phyloP scores from a whole-genome alignment of 1,139 yeast species.

The Kurtzmaniella natalensis region DNA sequence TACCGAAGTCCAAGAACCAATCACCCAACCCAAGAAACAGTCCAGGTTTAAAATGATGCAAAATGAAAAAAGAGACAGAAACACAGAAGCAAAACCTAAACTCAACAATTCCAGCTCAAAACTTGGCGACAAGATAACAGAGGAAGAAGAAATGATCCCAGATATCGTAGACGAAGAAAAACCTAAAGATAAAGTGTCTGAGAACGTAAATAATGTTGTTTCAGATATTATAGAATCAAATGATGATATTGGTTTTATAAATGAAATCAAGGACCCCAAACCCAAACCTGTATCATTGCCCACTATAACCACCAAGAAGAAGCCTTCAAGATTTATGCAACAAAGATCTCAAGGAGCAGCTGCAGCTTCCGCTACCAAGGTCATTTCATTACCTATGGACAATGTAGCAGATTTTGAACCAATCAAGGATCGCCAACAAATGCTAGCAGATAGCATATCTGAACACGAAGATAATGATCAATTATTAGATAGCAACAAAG shows the following conservation, averaged over 20 bases:
- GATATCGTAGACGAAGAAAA: slow-evolving; percentile 9
- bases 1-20: slow-evolving; percentile 1
- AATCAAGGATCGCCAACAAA: slow-evolving; percentile 15
- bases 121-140: background rate
- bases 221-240: too few species aligned
- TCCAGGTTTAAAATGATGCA: slow-evolving; percentile 6
- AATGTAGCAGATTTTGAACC: slow-evolving; percentile 7
- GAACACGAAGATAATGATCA: slow-evolving; percentile 16
- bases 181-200: slow-evolving; percentile 5
- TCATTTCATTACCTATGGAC: background rate
- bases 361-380: too few species aligned
- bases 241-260: slow-evolving; percentile 6
- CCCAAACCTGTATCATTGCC: slow-evolving; percentile 4
- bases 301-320: slow-evolving; percentile 1
- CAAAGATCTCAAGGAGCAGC: background rate
- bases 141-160: slow-evolving; percentile 5
- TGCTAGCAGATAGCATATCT: slow-evolving; percentile 19
- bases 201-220: too few species aligned
- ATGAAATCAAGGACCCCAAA: slow-evolving; percentile 7
- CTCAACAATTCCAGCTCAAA: background rate
- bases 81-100: background rate
- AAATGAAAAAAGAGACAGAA: background rate
- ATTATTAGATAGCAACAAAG: slow-evolving; percentile 12
- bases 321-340: slow-evolving; percentile 5
- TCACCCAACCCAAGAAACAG: background rate